phyloP scores from a whole-genome alignment of 352 stramenopile species.

The Pythium dissimile region DNA sequence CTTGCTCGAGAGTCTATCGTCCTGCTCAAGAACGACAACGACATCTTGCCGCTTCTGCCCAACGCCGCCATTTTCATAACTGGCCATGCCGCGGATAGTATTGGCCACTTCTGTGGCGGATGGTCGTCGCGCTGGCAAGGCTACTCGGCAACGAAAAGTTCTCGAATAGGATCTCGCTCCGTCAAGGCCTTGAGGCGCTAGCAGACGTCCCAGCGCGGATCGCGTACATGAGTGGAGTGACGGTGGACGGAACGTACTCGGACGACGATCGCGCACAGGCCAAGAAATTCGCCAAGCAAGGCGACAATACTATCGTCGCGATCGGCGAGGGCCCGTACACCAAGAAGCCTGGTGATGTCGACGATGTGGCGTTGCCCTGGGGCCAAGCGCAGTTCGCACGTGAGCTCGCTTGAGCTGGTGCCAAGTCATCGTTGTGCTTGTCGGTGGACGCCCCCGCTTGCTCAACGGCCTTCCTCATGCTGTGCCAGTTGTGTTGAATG shows the following conservation, averaged over 20 bases:
- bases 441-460: slow-evolving; percentile 71
- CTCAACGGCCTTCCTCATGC: slow-evolving; percentile 51
- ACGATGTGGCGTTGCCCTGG: slow-evolving; percentile 58
- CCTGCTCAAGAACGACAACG: slow-evolving; percentile 80
- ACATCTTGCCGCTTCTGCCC: slow-evolving; percentile 46
- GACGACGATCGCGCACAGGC: slow-evolving; percentile 10
- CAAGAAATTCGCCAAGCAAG: slow-evolving; percentile 6
- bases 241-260: slow-evolving; percentile 51
- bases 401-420: slow-evolving; percentile 47
- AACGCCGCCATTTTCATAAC: slow-evolving; percentile 57
- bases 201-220: slow-evolving; percentile 7
- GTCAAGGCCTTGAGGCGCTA: slow-evolving; percentile 48
- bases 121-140: slow-evolving; percentile 89
- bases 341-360: slow-evolving; percentile 83
- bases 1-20: slow-evolving; percentile 43
- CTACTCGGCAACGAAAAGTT: slow-evolving; percentile 57
- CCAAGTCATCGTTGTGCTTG: slow-evolving; percentile 79
- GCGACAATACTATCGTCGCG: slow-evolving; percentile 59
- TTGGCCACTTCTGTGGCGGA: slow-evolving; percentile 69
- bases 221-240: slow-evolving; percentile 50
- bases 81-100: slow-evolving; percentile 58
- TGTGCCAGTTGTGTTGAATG: slow-evolving; percentile 76
- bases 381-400: slow-evolving; percentile 72
- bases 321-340: slow-evolving; percentile 75
- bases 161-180: slow-evolving; percentile 61